Evolutionary conservation across 2,329 filamentous ascomycete genomes (phyloP), one percentile per base, ranked within the genome.

Genomic region (Exserohilum rostratum): DNA sequence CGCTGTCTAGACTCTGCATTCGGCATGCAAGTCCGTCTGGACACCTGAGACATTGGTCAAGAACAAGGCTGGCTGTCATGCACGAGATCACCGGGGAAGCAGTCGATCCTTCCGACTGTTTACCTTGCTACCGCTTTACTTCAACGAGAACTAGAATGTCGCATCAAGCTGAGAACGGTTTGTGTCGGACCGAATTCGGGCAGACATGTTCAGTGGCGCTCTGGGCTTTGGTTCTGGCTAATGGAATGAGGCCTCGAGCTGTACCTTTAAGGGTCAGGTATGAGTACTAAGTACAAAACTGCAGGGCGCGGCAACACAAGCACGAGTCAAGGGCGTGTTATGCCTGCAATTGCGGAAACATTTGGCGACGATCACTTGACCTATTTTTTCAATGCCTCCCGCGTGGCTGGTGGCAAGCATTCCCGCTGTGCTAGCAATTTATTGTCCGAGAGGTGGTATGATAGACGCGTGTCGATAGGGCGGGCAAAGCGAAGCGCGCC

Each of bases 161-260:
- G 49, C 40, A 54, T 34, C 12, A 44, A 17, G 38, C 42, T 49
- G 27, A 33, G 43, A 54, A 37, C 15, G 34, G 39, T n/a, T 50
- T 11, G 11, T 25, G 7, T 34, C 46, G 51, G 51, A 34, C 51
- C 51, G 51, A 54, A 50, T 54, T 44, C 30, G 40, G 46, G 51
- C 40, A 50, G 40, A 46, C 47, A 50, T 44, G 12, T 45, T 20
- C 27, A 54, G 20, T 31, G 12, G 27, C n/a, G 13, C 27, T 37
- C 39, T 50, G 15, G 20, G 39, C 51, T 50, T 33, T 48, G 46
- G 46, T 47, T 42, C 39, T 15, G 35, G 35, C 3, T 27, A 20
- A 34, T 33, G 39, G 29, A n/a, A 27, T 18, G 13, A 17, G 9
- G 46, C 30, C 39, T 31, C 15, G 43, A 30, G 39, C 30, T 31